A percentile compares a stretch with the other conserved stretches of the same genome.
Conservation (phyloP, 1,284 basidiomycete genomes). For the Fomes fomentarius region DNA sequence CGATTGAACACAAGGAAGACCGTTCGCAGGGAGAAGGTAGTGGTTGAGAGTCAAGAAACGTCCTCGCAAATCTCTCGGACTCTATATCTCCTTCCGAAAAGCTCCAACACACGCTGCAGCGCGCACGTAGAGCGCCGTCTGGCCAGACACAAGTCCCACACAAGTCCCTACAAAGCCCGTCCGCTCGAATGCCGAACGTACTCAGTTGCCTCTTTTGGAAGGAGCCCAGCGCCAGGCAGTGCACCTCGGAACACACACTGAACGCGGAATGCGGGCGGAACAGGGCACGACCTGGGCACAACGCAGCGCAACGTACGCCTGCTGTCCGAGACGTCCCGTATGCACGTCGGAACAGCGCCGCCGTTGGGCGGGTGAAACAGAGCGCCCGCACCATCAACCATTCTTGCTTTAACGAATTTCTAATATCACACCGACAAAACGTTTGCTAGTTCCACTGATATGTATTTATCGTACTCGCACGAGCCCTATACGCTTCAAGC, state of each 20-base stretch:
- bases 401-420: too few relatives aligned
- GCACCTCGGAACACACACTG: conserved; percentile 13
- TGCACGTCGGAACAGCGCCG: background rate
- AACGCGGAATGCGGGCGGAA: conserved; percentile 17
- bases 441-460: too few relatives aligned
- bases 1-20: too few relatives aligned
- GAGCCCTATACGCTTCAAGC: too few relatives aligned
- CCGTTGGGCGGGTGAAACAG: too few relatives aligned
- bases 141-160: background rate
- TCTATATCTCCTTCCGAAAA: background rate
- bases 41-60: background rate
- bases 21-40: background rate
- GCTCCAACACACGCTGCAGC: background rate
- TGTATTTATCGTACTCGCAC: too few relatives aligned
- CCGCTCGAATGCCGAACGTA: background rate
- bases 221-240: background rate
- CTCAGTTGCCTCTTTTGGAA: background rate
- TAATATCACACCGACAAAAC: too few relatives aligned
- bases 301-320: background rate
- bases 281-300: background rate
- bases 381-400: too few relatives aligned
- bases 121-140: too few relatives aligned
- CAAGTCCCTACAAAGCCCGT: background rate
- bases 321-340: conserved; percentile 18
- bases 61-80: background rate